These are phyloP conservation scores for Kodamaea derodonti DNA, from an alignment of 1,139 yeast species.

Conservation along the genomic window DNA sequence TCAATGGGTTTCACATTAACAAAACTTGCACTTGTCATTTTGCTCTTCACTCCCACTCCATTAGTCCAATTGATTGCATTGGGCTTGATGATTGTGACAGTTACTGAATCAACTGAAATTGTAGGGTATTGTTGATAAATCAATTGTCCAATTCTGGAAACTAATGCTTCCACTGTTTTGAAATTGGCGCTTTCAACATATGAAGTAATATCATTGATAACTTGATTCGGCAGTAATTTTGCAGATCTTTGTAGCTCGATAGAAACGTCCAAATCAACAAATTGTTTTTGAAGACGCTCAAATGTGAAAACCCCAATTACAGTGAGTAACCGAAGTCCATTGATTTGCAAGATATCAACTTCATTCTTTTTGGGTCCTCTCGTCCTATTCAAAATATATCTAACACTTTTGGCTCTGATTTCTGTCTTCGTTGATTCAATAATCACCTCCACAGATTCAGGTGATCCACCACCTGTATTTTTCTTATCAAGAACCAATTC, in stretches of 20 bases:
- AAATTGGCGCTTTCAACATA: slow-evolving; percentile 75
- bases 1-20: slow-evolving; percentile 22
- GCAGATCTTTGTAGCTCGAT: slow-evolving; percentile 31
- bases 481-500: slow-evolving; percentile 45
- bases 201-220: slow-evolving; percentile 44
- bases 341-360: slow-evolving; percentile 44
- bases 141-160: slow-evolving; percentile 66
- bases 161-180: slow-evolving; percentile 91
- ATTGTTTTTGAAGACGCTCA: slow-evolving; percentile 78
- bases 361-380: slow-evolving; percentile 11
- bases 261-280: slow-evolving; percentile 57
- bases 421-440: slow-evolving; percentile 51
- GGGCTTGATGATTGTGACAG: slow-evolving; percentile 73
- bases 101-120: slow-evolving; percentile 27
- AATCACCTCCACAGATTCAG: slow-evolving; percentile 31
- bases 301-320: slow-evolving; percentile 89
- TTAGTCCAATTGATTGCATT: slow-evolving; percentile 84
- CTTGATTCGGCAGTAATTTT: slow-evolving; percentile 20
- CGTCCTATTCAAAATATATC: slow-evolving; percentile 32
- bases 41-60: slow-evolving; percentile 83
- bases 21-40: slow-evolving; percentile 41
- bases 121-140: slow-evolving; percentile 37
- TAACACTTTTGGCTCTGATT: slow-evolving; percentile 51
- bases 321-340: slow-evolving; percentile 59
- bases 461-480: slow-evolving; percentile 48